Base-by-base conservation (phyloP, 805 yeast species). In the Metschnikowia orientalis region DNA sequence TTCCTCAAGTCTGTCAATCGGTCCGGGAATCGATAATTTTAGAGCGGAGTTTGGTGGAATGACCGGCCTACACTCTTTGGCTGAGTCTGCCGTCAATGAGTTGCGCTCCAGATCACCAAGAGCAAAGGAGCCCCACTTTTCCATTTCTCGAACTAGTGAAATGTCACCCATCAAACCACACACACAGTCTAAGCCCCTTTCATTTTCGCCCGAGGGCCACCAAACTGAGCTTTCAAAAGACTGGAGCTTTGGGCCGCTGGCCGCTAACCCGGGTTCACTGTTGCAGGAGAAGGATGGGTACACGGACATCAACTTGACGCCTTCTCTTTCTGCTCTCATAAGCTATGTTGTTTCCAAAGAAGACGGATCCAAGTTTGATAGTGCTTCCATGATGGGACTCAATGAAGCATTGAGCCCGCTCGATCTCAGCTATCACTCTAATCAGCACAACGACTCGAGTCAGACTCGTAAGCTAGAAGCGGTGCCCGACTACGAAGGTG, bases 261-360 rank as follows among this genome's bases (percentile, higher is more conserved):
- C 30, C 26, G 14, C 8, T 7, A 21, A 24, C 2, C 32, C 32
- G 2, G 24, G 26, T 4, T n/a, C n/a, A n/a, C 23, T 12, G 1
- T 7, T 8, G 5, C 30, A 18, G 7, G 41, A 23, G 4, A 44
- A 32, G 16, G 48, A 44, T 3, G 16, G 36, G 3, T 32, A 38
- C 6, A 28, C 42, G 1, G 55, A 59, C 20, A 30, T 57, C 24
- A 52, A 56, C 27, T 40, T 61, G 15, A 59, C 66, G 9, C 69
- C 69, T 1, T 56, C 64, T 3, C 46, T 63, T n/a, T 53, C 67
- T 3, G 68, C 67, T 1, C 44, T 63, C 14, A 56, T 63, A 19
- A 60, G 53, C 35, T 53, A 52, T 35, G 67, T 64, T 5, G 57
- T 59, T 35, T 50, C 51, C 6, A 45, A 37, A 13, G 59, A 59